A percentile compares a stretch with the other conserved stretches of the same genome.
Evolutionary conservation across 495 filamentous ascomycete genomes (phyloP).

Genomic region (Lophium mytilinum): DNA sequence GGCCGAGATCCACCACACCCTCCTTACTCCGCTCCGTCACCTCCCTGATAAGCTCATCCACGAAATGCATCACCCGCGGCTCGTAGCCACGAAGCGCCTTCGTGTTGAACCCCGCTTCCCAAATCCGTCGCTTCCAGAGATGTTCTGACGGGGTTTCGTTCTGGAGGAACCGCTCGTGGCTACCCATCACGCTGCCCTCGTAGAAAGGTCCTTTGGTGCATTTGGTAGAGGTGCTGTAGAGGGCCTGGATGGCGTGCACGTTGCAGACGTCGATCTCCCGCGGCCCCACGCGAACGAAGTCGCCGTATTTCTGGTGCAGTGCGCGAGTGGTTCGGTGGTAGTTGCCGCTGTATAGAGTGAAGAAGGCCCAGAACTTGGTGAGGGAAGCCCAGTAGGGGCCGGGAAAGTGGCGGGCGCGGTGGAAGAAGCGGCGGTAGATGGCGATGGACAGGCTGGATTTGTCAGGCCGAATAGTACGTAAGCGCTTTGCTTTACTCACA

Average conservation of each 20-base stretch:
- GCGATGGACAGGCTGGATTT: background rate
- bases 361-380: background rate
- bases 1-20: background rate
- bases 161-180: background rate
- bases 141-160: background rate
- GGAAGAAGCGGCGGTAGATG: background rate
- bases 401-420: background rate
- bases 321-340: background rate
- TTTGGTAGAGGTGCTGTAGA: background rate
- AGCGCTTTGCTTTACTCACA: background rate
- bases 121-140: background rate
- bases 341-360: background rate
- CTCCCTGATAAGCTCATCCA: background rate
- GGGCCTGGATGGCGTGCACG: background rate
- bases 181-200: background rate
- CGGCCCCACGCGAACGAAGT: background rate
- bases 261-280: background rate
- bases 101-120: background rate
- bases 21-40: background rate
- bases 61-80: background rate
- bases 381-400: background rate
- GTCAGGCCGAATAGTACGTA: background rate
- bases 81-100: background rate
- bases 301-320: background rate
- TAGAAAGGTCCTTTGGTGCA: background rate